phyloP scores from a whole-genome alignment of 2,329 filamentous ascomycete genomes.

The Botrytis paeoniae region DNA sequence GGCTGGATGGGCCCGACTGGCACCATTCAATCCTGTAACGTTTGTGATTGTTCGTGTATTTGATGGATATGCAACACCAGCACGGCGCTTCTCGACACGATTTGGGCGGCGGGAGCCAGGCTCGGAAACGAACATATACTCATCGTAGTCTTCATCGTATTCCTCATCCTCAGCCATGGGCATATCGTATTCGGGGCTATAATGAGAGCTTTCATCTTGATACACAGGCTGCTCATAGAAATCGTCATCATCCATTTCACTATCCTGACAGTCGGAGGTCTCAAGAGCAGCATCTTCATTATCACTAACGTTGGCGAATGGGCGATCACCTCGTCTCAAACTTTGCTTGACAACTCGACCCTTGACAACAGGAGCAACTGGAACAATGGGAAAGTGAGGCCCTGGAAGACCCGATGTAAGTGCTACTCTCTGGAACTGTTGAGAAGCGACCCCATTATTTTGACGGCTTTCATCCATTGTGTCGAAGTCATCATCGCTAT shows the following conservation, averaged over 20 bases:
- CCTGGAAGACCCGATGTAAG: not conserved
- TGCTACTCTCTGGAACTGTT: constrained; percentile 2
- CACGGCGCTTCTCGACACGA: constrained; percentile 8
- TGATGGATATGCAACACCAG: not conserved
- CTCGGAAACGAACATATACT: not conserved
- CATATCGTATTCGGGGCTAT: not conserved
- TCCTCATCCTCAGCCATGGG: not conserved
- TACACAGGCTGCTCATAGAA: not conserved
- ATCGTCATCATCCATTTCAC: not conserved
- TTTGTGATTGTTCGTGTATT: not conserved
- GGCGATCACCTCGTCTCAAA: not conserved
- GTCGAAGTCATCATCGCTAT: not conserved
- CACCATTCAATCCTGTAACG: not conserved
- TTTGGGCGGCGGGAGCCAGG: not conserved
- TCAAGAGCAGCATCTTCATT: not conserved
- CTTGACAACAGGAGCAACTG: not conserved
- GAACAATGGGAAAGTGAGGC: not conserved
- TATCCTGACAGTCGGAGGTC: not conserved
- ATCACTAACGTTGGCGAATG: not conserved
- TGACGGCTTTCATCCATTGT: not conserved
- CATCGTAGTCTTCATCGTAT: not conserved
- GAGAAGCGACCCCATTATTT: not conserved
- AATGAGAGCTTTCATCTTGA: not conserved
- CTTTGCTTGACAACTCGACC: constrained; percentile 16
- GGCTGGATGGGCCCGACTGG: not conserved